Base-by-base conservation (phyloP, 106 monocot genomes). In the Dendrobium chrysotoxum region DNA sequence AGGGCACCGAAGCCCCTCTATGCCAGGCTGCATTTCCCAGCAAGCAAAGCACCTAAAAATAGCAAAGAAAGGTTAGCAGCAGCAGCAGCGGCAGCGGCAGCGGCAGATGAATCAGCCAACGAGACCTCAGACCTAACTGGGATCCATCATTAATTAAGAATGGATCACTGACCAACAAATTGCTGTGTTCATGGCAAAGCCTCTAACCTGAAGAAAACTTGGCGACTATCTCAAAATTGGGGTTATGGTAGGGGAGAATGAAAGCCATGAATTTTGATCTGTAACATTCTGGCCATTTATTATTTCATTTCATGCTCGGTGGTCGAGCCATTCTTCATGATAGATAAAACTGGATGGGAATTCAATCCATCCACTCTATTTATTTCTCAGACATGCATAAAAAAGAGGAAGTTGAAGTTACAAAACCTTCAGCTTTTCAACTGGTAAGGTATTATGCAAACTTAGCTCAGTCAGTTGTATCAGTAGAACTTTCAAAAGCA, bases 1-100 rank as follows among this genome's bases (percentile, higher is more conserved):
- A 64, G 84, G 46, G 80, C 80, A 45, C 81, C 81, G 20, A 81
- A 55, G 44, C 81, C 81, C 53, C 81, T 81, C 42, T 82, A 77
- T 82, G 82, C 82, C 18, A 82, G 82, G 15, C 47, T 82, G 46
- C 82, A 82, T 67, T 82, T 77, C n/a, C 67, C 82, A 4, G 82
- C 77, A 38, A 82, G 82, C 67, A 82, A 82, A 42, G 77, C 31
- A 58, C 28, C 38, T 10, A 78, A 78, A 57, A 35, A 57, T 20
- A 54, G 44, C 31, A 78, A 58, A 76, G 53, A 7, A 23, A 39
- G 55, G 35, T 35, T 47, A 58, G 28, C 78, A 21, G 57, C 55
- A 20, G 38, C 4, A 6, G 57, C 57, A 4, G 77, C 77, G 2
- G 17, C 35, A n/a, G 57, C 55, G 8, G 38, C 4, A 6, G 57